phyloP scores from a whole-genome alignment of 768 basidiomycete species.

The Xerocomus brunneocitrinus region DNA sequence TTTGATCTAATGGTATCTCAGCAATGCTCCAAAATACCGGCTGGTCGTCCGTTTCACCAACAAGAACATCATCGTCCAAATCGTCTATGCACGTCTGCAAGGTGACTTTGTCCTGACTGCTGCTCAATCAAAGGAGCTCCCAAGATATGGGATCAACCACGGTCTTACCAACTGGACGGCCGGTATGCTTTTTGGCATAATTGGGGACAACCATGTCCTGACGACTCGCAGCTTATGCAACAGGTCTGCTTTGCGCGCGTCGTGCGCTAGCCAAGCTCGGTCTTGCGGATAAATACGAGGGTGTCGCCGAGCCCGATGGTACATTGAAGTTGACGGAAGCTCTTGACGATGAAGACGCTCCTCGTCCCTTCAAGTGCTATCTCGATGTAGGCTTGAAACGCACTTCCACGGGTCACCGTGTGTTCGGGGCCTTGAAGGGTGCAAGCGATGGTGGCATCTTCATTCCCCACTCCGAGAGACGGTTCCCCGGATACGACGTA shows the following conservation, averaged over 20 bases:
- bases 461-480: conserved; percentile 96
- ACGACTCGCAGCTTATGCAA: conserved; percentile 74
- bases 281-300: conserved; percentile 97
- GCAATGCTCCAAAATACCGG: conserved; percentile 96
- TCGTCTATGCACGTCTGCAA: conserved; percentile 95
- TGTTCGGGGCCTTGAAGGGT: conserved; percentile 99
- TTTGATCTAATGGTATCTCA: conserved; percentile 25
- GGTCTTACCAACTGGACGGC: conserved; percentile 99
- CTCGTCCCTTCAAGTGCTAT: conserved; percentile 98
- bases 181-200: conserved; percentile 43
- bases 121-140: conserved; percentile 88
- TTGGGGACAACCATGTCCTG: neutral
- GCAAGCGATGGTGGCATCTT: conserved; percentile 96
- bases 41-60: conserved; percentile 99
- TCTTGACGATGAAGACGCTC: conserved; percentile 87
- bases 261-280: conserved; percentile 94
- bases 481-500: conserved; percentile 96
- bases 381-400: conserved; percentile 98
- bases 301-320: conserved; percentile 88
- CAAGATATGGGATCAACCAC: conserved; percentile 94
- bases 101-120: conserved; percentile 91
- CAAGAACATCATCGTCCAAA: conserved; percentile 91
- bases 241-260: conserved; percentile 91
- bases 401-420: conserved; percentile 94
- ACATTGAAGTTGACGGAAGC: conserved; percentile 77